These are phyloP conservation scores for Colletotrichum sp. DNA, from an alignment of 2,329 filamentous ascomycete species.

Conservation along the genomic window DNA sequence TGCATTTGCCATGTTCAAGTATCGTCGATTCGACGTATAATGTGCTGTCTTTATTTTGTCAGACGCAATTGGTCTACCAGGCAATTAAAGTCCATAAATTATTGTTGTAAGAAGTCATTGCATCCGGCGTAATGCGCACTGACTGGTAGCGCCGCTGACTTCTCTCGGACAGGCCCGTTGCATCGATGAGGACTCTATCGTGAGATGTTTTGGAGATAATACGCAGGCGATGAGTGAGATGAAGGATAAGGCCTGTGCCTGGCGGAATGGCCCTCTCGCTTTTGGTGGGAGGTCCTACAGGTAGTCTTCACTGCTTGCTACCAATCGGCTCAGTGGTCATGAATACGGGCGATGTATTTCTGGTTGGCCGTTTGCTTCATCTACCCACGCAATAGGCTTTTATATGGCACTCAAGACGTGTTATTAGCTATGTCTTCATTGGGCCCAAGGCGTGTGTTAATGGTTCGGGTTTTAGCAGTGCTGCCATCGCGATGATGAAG, in stretches of 20 bases:
- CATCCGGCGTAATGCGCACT: accelerated
- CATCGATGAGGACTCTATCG: not conserved
- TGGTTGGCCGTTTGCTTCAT: too few relatives aligned
- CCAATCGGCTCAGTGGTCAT: too few relatives aligned
- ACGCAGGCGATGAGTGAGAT: accelerated
- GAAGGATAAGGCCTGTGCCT: not conserved
- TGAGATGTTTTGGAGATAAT: not conserved
- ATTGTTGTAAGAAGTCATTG: not conserved
- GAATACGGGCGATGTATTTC: too few relatives aligned
- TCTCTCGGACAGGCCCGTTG: accelerated
- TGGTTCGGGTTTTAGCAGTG: accelerated
- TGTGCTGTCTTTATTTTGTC: not conserved
- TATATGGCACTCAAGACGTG: not conserved
- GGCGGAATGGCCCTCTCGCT: not conserved
- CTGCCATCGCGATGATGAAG: not conserved
- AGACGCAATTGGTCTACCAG: accelerated
- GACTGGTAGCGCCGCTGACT: not conserved
- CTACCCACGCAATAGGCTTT: too few relatives aligned
- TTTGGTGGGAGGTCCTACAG: too few relatives aligned
- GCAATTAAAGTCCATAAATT: not conserved
- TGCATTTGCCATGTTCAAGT: accelerated
- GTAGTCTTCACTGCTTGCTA: too few relatives aligned
- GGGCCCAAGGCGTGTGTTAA: not conserved
- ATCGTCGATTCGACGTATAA: not conserved
- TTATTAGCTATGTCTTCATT: not conserved